Evolutionary conservation across 176 grass and related monocot genomes (phyloP), one percentile per base, ranked within the genome.

Genomic region (Chloris gayana): DNA sequence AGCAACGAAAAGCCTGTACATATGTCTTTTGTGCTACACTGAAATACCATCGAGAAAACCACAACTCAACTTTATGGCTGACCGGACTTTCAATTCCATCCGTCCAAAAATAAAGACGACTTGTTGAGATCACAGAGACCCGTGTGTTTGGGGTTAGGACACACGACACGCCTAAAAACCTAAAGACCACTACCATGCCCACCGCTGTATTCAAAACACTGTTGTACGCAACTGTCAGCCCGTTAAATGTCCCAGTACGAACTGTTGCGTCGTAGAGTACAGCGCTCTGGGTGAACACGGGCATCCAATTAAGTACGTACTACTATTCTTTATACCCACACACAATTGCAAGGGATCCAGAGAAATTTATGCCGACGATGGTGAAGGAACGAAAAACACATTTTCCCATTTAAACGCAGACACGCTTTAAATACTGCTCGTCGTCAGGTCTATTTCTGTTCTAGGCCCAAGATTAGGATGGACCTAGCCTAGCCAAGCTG

Each of bases 221-320:
- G 85, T 6, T 88, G 73, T 9, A 78, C 66, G 81, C 65, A 63
- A 38, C 13, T 80, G 54, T 80, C 81, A 69, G 4, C 7, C 17
- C 22, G 26, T 41, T 74, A 34, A 63, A 61, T 79, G 26, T 79
- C 65, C 59, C 69, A 10, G 7, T n/a, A 46, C 59, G 21, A 75
- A 75, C 54, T 80, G 75, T 60, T 51, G 70, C 70, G 32, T 63
- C 72, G 14, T 61, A 60, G 44, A 37, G 35, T 37, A 37, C 5
- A 37, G 3, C 7, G 7, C 35, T 37, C 35, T 37, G 70, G 63
- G 9, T 19, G 70, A 49, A 27, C 38, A 24, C 14, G 46, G 0
- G 12, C 14, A 49, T 32, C 27, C 67, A 26, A 25, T 11, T 11
- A 25, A 41, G 26, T 84, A 75, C n/a, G 38, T 7, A 5, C 47